phyloP scores from a whole-genome alignment of 352 stramenopile species.

The Salisapilia sapeloensis region DNA sequence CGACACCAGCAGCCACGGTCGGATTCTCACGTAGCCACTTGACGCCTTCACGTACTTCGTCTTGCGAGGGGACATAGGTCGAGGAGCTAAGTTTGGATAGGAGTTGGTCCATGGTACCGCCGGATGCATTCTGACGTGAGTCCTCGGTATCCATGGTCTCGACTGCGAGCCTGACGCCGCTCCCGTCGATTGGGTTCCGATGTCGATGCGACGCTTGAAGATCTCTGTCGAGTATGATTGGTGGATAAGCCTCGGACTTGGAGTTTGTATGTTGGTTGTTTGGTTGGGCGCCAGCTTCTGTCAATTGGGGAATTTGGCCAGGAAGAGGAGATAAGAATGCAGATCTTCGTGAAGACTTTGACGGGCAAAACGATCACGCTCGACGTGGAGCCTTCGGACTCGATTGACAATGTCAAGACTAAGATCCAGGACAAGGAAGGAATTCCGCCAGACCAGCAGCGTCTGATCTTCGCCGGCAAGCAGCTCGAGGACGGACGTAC shows the following conservation, averaged over 20 bases:
- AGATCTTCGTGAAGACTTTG: conserved; percentile 97
- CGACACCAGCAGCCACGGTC: conserved; percentile 32
- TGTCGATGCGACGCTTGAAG: no score
- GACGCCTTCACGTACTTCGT: conserved; percentile 41
- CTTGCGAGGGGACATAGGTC: conserved; percentile 43
- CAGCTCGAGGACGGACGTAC: conserved; percentile 90
- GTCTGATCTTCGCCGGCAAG: conserved; percentile 93
- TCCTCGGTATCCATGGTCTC: no score
- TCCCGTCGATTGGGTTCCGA: no score
- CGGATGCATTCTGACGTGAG: no score
- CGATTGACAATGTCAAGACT: conserved; percentile 97
- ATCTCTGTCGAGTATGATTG: no score
- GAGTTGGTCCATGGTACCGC: no score
- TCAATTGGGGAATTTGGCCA: no score
- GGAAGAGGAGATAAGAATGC: conserved; percentile 82
- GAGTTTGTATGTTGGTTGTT: no score
- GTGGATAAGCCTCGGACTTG: no score
- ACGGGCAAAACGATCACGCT: conserved; percentile 95
- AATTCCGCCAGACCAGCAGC: conserved; percentile 88
- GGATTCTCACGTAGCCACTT: conserved; percentile 53
- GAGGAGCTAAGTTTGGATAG: conserved; percentile 20
- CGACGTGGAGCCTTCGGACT: conserved; percentile 94
- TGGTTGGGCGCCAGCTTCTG: no score
- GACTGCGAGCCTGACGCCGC: no score
- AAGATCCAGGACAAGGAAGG: conserved; percentile 91